Percentiles rank a stretch among this genome's conserved stretches.
Conservation (phyloP, 2,329 filamentous ascomycete species). For the Aspergillus sp. region DNA sequence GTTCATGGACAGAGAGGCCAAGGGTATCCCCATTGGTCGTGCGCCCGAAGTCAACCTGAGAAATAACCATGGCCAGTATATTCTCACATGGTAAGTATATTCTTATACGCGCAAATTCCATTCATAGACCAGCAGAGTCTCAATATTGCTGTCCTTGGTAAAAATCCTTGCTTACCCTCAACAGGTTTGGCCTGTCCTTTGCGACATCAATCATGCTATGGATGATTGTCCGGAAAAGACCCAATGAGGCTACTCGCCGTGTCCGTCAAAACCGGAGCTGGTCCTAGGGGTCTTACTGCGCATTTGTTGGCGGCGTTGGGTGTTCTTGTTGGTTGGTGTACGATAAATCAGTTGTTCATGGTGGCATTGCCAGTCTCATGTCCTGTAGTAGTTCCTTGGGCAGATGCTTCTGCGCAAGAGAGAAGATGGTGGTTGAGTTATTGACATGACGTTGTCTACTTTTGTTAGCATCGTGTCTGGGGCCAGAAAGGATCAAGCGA, state of each 20-base stretch:
- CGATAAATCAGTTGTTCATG: conserved; percentile 19
- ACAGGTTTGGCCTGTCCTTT: conserved; percentile 76
- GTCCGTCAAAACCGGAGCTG: conserved; percentile 73
- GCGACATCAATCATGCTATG: conserved; percentile 94
- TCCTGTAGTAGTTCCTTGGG: conserved; percentile 80
- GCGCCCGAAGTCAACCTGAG: conserved; percentile 84
- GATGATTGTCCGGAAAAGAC: conserved; percentile 87
- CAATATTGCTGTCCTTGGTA: not conserved
- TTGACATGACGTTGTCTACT: conserved; percentile 73
- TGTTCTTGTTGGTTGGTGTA: conserved; percentile 12
- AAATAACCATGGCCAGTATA: conserved; percentile 98
- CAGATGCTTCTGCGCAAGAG: conserved; percentile 76
- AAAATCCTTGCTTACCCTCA: conserved; percentile 17
- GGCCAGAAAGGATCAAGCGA: conserved; percentile 13
- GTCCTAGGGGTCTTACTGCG: conserved; percentile 35
- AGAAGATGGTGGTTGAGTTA: conserved; percentile 69
- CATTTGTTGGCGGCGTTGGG: conserved; percentile 36
- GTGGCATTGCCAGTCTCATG: conserved; percentile 48
- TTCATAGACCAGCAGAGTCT: not conserved
- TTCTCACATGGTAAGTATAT: conserved; percentile 83
- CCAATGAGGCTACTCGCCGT: conserved; percentile 65
- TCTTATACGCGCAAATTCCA: too few relatives aligned
- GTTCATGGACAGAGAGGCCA: conserved; percentile 68
- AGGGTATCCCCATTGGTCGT: conserved; percentile 85
- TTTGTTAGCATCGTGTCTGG: conserved; percentile 22